Percentiles rank a stretch among this genome's conserved stretches.
Conservation (phyloP, 2,329 filamentous ascomycete species). For the Alternaria brassicae region DNA sequence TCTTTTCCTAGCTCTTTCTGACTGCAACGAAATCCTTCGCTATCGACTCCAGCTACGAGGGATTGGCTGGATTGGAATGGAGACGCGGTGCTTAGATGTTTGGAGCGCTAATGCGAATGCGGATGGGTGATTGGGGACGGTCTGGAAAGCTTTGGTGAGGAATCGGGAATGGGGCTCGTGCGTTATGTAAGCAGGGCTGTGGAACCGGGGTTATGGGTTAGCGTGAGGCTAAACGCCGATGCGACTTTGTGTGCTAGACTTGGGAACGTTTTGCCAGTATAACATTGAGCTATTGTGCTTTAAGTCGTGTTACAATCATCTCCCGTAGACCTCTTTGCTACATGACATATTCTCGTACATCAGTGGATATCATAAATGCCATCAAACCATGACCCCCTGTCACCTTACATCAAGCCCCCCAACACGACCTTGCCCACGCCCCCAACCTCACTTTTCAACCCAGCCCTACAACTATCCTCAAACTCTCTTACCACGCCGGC, state of each 20-base stretch:
- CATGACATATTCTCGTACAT: not conserved
- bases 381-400: not conserved
- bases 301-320: not conserved
- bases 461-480: constrained; percentile 80
- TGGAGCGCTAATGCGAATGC: constrained; percentile 9
- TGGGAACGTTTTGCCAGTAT: too few relatives aligned
- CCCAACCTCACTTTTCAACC: constrained; percentile 80
- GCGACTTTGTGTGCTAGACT: not conserved
- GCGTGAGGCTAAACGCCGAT: constrained; percentile 7
- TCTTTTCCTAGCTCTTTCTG: constrained; percentile 5
- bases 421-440: constrained; percentile 89
- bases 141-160: constrained; percentile 4
- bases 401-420: constrained; percentile 74
- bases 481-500: constrained; percentile 89
- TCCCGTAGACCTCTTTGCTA: too few relatives aligned
- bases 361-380: constrained; percentile 11
- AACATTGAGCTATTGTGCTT: not conserved
- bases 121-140: not conserved
- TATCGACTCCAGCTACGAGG: not conserved
- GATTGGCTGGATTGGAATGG: not conserved
- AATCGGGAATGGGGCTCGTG: constrained; percentile 14
- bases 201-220: constrained; percentile 13
- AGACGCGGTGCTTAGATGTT: not conserved
- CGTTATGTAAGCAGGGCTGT: constrained; percentile 20
- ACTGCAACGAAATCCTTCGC: not conserved